phyloP scores from a whole-genome alignment of 371 early-diverging fungal genomes.

The Mortierella sp. region DNA sequence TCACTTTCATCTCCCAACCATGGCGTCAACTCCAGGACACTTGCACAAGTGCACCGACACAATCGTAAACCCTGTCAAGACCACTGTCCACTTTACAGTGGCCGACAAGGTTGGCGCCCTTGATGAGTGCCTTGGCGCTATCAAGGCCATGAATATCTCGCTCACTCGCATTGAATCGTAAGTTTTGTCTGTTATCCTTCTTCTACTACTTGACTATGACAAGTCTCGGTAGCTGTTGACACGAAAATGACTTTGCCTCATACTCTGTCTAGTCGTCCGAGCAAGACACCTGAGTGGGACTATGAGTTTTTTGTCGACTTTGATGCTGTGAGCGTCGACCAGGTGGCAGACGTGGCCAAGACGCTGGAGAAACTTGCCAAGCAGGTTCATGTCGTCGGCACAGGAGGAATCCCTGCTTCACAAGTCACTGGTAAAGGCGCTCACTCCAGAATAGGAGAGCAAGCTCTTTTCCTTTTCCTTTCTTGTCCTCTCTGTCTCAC shows the following conservation, averaged over 20 bases:
- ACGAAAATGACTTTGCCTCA: too few relatives aligned
- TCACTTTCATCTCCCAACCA: too few relatives aligned
- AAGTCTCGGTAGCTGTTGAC: too few relatives aligned
- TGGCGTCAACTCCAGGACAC: constrained; percentile 13
- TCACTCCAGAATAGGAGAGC: not conserved
- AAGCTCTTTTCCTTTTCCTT: too few relatives aligned
- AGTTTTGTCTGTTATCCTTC: not conserved
- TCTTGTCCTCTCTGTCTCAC: not conserved
- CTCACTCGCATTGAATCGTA: constrained; percentile 88
- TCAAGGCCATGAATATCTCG: constrained; percentile 77
- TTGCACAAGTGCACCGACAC: constrained; percentile 48
- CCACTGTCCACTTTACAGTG: constrained; percentile 78
- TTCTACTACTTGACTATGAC: too few relatives aligned
- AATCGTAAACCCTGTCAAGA: constrained; percentile 21
- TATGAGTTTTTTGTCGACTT: constrained; percentile 96
- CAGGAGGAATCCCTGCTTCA: constrained; percentile 39
- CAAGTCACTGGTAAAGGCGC: constrained; percentile 9
- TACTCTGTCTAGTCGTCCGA: constrained; percentile 65
- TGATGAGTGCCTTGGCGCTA: constrained; percentile 76
- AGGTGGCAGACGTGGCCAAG: constrained; percentile 66
- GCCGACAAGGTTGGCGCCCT: constrained; percentile 83
- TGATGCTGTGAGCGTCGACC: constrained; percentile 62
- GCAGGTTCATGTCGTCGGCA: constrained; percentile 67
- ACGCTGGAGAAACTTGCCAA: constrained; percentile 66
- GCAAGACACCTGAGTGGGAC: constrained; percentile 75